Conservation (phyloP, 2,329 filamentous ascomycete species). For the Pseudocercospora vitis region DNA sequence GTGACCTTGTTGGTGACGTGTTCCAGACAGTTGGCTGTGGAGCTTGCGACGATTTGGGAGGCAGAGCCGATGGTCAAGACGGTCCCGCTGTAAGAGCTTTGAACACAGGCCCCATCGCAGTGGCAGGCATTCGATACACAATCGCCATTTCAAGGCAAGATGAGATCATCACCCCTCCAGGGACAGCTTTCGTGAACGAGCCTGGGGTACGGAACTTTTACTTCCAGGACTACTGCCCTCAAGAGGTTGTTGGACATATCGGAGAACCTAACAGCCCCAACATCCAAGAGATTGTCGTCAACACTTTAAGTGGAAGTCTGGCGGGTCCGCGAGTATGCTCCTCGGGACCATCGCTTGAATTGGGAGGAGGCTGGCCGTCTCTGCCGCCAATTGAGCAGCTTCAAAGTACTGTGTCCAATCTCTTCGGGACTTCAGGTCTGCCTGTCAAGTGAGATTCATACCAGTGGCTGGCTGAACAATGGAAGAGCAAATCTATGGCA, state of each 20-base stretch:
- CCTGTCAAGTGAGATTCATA: neutral
- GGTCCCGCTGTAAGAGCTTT: slow-evolving; percentile 15
- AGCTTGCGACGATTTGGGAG: slow-evolving; percentile 17
- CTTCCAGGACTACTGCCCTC: slow-evolving; percentile 22
- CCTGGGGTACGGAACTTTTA: slow-evolving; percentile 17
- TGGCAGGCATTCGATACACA: slow-evolving; percentile 18
- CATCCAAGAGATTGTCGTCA: slow-evolving; percentile 12
- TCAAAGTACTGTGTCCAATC: neutral
- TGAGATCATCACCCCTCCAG: slow-evolving; percentile 19
- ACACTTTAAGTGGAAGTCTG: slow-evolving; percentile 7
- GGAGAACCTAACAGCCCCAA: slow-evolving; percentile 13
- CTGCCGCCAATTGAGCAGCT: neutral
- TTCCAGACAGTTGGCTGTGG: slow-evolving; percentile 10
- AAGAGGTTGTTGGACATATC: slow-evolving; percentile 16
- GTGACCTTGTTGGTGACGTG: slow-evolving; percentile 8
- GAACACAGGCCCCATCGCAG: slow-evolving; percentile 18
- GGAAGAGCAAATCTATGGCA: too few relatives aligned
- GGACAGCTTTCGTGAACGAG: slow-evolving; percentile 20
- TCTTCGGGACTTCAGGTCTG: neutral
- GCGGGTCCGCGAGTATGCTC: slow-evolving; percentile 3
- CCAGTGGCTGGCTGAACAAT: too few relatives aligned
- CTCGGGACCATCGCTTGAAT: neutral
- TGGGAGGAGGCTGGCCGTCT: slow-evolving; percentile 3
- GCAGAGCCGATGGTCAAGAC: neutral
- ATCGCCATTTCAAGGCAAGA: slow-evolving; percentile 19